Base-by-base conservation (phyloP, 306 rosid genomes). In the Cyclanthera cordifolia region DNA sequence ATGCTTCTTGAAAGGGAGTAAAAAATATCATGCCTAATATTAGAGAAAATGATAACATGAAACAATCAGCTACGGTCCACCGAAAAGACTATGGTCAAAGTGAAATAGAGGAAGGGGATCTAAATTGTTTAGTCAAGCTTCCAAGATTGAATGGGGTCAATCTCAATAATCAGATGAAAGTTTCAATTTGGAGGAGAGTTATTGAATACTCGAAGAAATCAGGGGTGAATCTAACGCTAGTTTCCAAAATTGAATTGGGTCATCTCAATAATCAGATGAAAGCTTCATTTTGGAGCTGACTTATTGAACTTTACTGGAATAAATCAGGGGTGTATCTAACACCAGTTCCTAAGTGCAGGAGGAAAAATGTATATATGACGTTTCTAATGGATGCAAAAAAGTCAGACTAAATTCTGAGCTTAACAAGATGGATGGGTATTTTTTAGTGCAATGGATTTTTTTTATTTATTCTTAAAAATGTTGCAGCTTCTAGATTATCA, bases 1-100 rank as follows among this genome's bases (percentile, higher is more conserved):
- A 71, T 11, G 75, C 90, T 71, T 89, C 90, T 84, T 75, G 82
- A 13, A 0, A 52, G 27, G 34, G 9, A 54, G 17, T 27, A 9
- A 12, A 54, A 12, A 24, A 23, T 53, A 24, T 15, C 52, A 1
- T 1, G 15, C 21, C 10, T 20, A 6, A 17, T 50, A 50, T 50
- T 50, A 6, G 53, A 4, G 23, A 13, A 14, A 56, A 15, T 5
- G 41, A 2, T 25, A 56, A 56, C 0, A n/a, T 55, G 4, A 55
- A 34, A 25, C 12, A 28, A 51, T 19, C 25, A 51, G 55, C 55
- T 19, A 51, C 20, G 11, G 24, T 28, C 37, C 37, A 32, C 4
- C 0, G 37, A 2, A 50, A 51, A 50, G 54, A 19, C 54, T 8
- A 1, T 0, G 24, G 54, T 50, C 54, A 17, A 50, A 50, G 54